Evolutionary conservation across 2,329 filamentous ascomycete species (phyloP).

Genomic region (Stachybotrys echinatus): DNA sequence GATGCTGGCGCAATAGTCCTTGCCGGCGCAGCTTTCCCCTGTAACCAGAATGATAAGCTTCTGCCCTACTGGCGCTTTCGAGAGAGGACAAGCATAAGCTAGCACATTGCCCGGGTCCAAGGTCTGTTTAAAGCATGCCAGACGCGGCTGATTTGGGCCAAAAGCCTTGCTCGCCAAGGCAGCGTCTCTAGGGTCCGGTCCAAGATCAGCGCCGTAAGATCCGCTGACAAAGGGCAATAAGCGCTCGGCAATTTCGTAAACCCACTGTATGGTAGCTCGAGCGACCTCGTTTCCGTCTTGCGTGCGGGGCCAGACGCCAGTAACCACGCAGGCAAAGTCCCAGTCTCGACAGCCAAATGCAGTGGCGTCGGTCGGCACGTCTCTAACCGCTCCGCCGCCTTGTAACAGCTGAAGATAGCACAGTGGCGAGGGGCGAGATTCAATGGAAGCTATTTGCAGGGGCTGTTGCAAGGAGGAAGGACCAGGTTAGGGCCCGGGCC

Average conservation of each 20-base stretch:
- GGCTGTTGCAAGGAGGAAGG: no score
- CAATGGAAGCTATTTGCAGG: no score
- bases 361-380: constrained; percentile 37
- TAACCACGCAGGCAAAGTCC: constrained; percentile 60
- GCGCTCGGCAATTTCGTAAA: constrained; percentile 42
- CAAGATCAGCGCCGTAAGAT: constrained; percentile 56
- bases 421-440: constrained; percentile 41
- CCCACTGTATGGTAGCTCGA: constrained; percentile 42
- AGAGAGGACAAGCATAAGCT: constrained; percentile 50
- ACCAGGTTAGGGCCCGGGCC: no score
- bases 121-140: constrained; percentile 44
- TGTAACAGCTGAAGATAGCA: constrained; percentile 61
- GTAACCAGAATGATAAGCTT: constrained; percentile 54
- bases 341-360: constrained; percentile 61
- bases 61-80: constrained; percentile 24
- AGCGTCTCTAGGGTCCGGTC: constrained; percentile 54
- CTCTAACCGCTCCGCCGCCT: constrained; percentile 45
- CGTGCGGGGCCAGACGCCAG: constrained; percentile 55
- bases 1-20: constrained; percentile 50
- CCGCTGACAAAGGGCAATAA: constrained; percentile 47
- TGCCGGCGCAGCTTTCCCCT: constrained; percentile 49
- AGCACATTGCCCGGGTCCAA: constrained; percentile 47
- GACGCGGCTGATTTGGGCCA: constrained; percentile 44
- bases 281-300: constrained; percentile 39
- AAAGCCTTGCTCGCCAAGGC: constrained; percentile 48